Percentiles rank a stretch among this genome's conserved stretches.
Evolutionary conservation across 306 rosid genomes (phyloP).

Genomic region (Ormosia emarginata): DNA sequence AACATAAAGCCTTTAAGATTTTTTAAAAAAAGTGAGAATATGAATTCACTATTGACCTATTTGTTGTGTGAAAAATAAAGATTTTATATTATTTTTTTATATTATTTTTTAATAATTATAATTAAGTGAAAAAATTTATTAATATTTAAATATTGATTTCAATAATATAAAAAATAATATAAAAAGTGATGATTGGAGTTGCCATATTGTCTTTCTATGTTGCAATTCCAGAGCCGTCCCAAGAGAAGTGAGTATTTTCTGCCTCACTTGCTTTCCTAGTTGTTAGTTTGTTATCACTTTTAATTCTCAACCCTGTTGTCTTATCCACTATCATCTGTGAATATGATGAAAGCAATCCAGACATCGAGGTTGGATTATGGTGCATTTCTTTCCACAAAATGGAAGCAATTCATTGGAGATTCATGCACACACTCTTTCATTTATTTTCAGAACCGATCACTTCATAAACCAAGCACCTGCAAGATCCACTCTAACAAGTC

Average conservation of each 20-base stretch:
- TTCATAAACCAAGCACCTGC: not conserved
- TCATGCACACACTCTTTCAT: not conserved
- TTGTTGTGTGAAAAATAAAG: too few species aligned
- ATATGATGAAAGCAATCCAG: not conserved
- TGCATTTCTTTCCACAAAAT: not conserved
- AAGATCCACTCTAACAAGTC: not conserved
- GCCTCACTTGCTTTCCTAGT: too few species aligned
- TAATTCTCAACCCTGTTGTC: not conserved
- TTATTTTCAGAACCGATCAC: not conserved
- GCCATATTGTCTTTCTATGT: too few species aligned
- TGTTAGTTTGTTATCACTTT: not conserved
- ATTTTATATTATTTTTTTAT: too few species aligned
- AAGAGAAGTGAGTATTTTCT: not conserved
- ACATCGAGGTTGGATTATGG: not conserved
- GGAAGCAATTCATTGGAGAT: not conserved
- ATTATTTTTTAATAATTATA: too few species aligned
- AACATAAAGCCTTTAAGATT: not conserved
- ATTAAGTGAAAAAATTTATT: too few species aligned
- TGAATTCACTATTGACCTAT: too few species aligned
- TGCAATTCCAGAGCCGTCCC: not conserved
- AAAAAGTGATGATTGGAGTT: too few species aligned
- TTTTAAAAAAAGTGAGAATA: not conserved
- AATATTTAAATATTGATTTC: too few species aligned
- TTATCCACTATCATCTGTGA: not conserved
- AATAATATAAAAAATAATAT: too few species aligned